Conservation (phyloP, 2,329 filamentous ascomycete species). For the Tolypocladium tundrense region DNA sequence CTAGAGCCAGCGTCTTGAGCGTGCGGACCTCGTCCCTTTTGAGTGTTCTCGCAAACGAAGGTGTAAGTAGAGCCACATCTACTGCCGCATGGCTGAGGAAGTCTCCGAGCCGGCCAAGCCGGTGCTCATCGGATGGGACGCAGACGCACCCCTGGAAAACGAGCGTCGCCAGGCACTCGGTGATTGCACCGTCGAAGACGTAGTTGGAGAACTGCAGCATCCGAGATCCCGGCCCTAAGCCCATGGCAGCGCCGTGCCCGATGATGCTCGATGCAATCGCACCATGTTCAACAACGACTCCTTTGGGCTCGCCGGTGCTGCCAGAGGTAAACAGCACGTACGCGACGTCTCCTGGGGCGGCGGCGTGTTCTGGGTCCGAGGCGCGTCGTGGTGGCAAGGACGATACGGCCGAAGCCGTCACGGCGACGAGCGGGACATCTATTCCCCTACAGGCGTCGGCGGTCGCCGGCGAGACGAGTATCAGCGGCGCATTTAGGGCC, state of each 20-base stretch:
- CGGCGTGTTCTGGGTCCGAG: too few relatives aligned
- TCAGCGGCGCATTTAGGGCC: too few relatives aligned
- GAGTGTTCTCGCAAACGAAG: background rate
- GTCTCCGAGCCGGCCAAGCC: background rate
- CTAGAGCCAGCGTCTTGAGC: background rate
- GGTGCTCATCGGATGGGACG: background rate
- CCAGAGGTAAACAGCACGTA: too few relatives aligned
- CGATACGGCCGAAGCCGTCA: too few relatives aligned
- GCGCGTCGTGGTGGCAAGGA: too few relatives aligned
- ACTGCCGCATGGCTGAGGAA: background rate
- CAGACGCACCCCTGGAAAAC: slow-evolving; percentile 10
- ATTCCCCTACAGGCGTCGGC: too few relatives aligned
- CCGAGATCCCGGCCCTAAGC: slow-evolving; percentile 36
- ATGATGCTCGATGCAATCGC: slow-evolving; percentile 40
- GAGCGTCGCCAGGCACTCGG: slow-evolving; percentile 10
- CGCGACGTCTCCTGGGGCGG: too few relatives aligned
- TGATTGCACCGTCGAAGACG: slow-evolving; percentile 37
- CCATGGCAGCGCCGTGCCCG: slow-evolving; percentile 34
- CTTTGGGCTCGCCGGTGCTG: too few relatives aligned
- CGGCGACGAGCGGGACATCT: too few relatives aligned
- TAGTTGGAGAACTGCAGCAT: slow-evolving; percentile 41
- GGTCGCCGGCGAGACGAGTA: too few relatives aligned
- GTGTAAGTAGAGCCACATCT: background rate
- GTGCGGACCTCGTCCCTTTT: background rate
- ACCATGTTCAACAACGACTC: slow-evolving; percentile 28